Conservation (phyloP, 495 filamentous ascomycete species). For the Stereocaulon alpinum region DNA sequence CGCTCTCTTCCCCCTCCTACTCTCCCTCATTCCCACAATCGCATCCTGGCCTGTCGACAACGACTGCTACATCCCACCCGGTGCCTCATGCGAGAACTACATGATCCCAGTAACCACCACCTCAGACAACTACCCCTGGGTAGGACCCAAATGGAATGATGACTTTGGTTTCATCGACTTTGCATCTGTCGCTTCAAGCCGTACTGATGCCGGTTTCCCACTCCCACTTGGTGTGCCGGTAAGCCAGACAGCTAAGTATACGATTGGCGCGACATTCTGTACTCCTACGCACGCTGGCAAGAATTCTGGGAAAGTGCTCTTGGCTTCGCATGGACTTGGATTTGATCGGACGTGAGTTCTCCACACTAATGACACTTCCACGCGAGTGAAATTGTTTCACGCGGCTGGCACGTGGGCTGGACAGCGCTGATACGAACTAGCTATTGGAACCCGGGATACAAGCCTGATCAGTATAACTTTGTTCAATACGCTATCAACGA, state of each 20-base stretch:
- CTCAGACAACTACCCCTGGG: constrained; percentile 4
- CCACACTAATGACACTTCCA: no score
- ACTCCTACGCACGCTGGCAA: no score
- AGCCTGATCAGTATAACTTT: constrained; percentile 7
- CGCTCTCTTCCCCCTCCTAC: no score
- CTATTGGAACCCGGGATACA: constrained; percentile 8
- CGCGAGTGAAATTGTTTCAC: no score
- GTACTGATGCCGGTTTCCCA: background rate
- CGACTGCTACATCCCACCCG: background rate
- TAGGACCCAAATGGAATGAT: constrained; percentile 6
- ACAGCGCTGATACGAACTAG: background rate
- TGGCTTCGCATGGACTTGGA: constrained; percentile 6
- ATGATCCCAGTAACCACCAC: constrained; percentile 2
- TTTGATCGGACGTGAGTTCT: constrained; percentile 2
- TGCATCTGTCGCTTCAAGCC: background rate
- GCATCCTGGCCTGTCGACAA: no score
- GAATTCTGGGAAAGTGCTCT: background rate
- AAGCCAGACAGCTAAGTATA: no score
- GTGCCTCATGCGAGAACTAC: background rate
- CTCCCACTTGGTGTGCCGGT: no score
- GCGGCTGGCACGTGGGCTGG: background rate
- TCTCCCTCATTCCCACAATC: no score
- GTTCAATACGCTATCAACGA: constrained; percentile 25
- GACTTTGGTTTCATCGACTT: constrained; percentile 10
- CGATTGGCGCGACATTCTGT: no score